phyloP scores from a whole-genome alignment of 805 yeast genomes.

The Phaffomyces opuntiae region DNA sequence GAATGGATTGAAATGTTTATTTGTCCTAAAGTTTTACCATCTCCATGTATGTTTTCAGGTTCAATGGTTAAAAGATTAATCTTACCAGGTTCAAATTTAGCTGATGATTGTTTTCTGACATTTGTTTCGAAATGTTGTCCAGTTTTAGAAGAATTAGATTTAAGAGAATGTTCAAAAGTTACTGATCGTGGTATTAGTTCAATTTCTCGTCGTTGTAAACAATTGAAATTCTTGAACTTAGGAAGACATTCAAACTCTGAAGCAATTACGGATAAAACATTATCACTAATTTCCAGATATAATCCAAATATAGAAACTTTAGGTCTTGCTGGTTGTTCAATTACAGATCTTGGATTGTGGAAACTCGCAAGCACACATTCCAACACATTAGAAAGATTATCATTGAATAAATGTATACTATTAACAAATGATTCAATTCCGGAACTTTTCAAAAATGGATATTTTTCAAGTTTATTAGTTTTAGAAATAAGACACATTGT shows the following conservation, averaged over 20 bases:
- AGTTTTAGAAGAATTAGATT: slow-evolving; percentile 55
- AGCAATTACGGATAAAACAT: slow-evolving; percentile 62
- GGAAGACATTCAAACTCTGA: slow-evolving; percentile 72
- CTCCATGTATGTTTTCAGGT: slow-evolving; percentile 37
- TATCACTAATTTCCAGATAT: slow-evolving; percentile 48
- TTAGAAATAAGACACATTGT: slow-evolving; percentile 66
- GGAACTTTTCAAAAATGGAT: slow-evolving; percentile 34
- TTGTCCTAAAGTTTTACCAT: slow-evolving; percentile 67
- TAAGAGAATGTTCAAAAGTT: slow-evolving; percentile 77
- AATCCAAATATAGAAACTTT: slow-evolving; percentile 49
- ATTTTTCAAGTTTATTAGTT: slow-evolving; percentile 56
- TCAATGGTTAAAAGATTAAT: slow-evolving; percentile 34
- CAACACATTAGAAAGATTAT: slow-evolving; percentile 49
- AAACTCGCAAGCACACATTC: slow-evolving; percentile 57
- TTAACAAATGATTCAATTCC: slow-evolving; percentile 57
- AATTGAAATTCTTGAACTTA: slow-evolving; percentile 56
- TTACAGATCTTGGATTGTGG: slow-evolving; percentile 76
- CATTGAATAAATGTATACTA: slow-evolving; percentile 64
- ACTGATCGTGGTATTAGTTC: slow-evolving; percentile 69
- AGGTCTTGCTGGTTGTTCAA: slow-evolving; percentile 84
- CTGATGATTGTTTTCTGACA: slow-evolving; percentile 54
- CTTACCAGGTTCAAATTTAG: slow-evolving; percentile 62
- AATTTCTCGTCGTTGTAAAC: slow-evolving; percentile 54
- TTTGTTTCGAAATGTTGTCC: slow-evolving; percentile 50
- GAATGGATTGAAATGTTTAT: slow-evolving; percentile 76